phyloP scores from a whole-genome alignment of 768 basidiomycete species.

The Leccinum fibrillosum region DNA sequence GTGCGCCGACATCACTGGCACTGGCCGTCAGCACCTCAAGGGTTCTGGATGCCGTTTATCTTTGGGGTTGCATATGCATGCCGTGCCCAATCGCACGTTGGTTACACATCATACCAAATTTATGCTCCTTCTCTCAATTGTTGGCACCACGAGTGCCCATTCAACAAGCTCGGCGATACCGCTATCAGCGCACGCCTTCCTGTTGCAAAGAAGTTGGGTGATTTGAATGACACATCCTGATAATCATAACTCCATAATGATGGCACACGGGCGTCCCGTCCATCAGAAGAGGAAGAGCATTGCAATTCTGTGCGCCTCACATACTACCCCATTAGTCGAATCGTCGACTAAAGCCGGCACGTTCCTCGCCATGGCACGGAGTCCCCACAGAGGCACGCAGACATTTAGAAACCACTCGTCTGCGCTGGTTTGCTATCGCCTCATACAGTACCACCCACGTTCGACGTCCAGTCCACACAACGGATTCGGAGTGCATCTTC shows the following conservation, averaged over 20 bases:
- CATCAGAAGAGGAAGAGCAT: not conserved
- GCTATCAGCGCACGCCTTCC: too few relatives aligned
- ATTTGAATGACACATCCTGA: not conserved
- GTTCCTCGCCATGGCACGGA: conserved; percentile 68
- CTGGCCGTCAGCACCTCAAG: too few relatives aligned
- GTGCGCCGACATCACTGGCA: too few relatives aligned
- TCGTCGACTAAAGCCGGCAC: conserved; percentile 47
- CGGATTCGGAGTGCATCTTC: conserved; percentile 12
- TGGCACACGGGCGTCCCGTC: not conserved
- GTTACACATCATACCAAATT: too few relatives aligned
- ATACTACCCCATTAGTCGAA: conserved; percentile 63
- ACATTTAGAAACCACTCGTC: conserved; percentile 42
- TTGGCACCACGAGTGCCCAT: too few relatives aligned
- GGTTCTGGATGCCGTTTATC: too few relatives aligned
- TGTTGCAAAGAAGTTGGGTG: too few relatives aligned
- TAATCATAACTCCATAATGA: not conserved
- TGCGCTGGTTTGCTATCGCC: conserved; percentile 36
- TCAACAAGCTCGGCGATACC: not conserved
- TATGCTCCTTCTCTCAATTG: too few relatives aligned
- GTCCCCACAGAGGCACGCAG: conserved; percentile 73
- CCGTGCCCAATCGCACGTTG: too few relatives aligned
- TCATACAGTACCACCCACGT: not conserved
- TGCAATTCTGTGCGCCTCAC: conserved; percentile 60
- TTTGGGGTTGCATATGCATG: too few relatives aligned
- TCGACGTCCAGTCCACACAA: conserved; percentile 9